A percentile compares a stretch with the other conserved stretches of the same genome.
Conservation (phyloP, 805 yeast genomes). For the Saturnispora sanitii region DNA sequence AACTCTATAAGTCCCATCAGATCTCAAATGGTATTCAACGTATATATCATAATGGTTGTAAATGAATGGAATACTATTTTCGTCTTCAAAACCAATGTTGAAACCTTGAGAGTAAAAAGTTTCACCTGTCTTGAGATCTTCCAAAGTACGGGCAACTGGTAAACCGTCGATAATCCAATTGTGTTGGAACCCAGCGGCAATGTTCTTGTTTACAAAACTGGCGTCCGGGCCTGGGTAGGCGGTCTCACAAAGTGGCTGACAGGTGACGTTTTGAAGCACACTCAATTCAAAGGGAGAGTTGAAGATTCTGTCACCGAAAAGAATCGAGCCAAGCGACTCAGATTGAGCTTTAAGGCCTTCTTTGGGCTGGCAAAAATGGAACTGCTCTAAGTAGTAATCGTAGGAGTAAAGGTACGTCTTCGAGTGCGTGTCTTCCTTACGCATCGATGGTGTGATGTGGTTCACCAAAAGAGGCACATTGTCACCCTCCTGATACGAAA, state of each 20-base stretch:
- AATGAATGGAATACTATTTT: conserved; percentile 43
- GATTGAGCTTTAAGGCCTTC: conserved; percentile 62
- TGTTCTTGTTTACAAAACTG: conserved; percentile 65
- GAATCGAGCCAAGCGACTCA: conserved; percentile 84
- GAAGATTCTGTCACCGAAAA: conserved; percentile 93
- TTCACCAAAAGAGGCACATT: conserved; percentile 73
- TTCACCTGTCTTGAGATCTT: conserved; percentile 48
- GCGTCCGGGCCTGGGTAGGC: conserved; percentile 58
- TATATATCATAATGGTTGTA: conserved; percentile 73
- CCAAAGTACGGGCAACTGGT: conserved; percentile 68
- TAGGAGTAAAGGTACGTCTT: conserved; percentile 59
- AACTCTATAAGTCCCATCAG: conserved; percentile 61
- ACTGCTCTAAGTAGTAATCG: conserved; percentile 73
- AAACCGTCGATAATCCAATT: conserved; percentile 94
- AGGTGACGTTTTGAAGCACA: conserved; percentile 64
- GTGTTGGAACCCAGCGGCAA: conserved; percentile 73
- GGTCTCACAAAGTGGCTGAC: conserved; percentile 56
- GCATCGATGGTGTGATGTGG: conserved; percentile 73
- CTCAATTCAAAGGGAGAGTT: conserved; percentile 78
- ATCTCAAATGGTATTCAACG: conserved; percentile 76
- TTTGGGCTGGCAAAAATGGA: conserved; percentile 75
- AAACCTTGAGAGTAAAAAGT: conserved; percentile 75
- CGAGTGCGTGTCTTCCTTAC: conserved; percentile 32
- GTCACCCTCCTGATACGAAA: conserved; percentile 70
- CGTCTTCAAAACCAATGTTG: conserved; percentile 63